Percentiles rank a stretch among this genome's conserved stretches.
These are phyloP conservation scores for Fusarium praegraminearum DNA, from an alignment of 2,329 filamentous ascomycete genomes.

Conservation along the genomic window DNA sequence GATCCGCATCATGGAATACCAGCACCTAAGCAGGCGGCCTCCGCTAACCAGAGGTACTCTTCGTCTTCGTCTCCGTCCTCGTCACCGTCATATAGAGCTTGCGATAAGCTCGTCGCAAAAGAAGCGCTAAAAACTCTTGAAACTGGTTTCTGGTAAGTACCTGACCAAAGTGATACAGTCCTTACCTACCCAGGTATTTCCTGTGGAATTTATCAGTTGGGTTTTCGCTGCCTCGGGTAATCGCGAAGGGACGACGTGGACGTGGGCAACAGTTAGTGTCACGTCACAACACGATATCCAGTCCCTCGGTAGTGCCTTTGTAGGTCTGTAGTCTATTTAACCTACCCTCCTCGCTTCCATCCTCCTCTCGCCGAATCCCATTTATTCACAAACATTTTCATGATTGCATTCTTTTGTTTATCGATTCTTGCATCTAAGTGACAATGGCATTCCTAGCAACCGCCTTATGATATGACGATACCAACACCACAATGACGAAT, in stretches of 20 bases:
- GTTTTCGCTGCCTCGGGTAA: conserved; percentile 31
- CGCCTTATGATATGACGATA: conserved; percentile 45
- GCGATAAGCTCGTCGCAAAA: conserved; percentile 23
- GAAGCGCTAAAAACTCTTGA: conserved; percentile 29
- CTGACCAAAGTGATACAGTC: conserved; percentile 4
- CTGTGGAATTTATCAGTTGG: conserved; percentile 11
- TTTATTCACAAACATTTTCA: background rate
- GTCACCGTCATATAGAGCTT: conserved; percentile 21
- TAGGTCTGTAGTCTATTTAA: conserved; percentile 10
- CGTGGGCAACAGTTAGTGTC: conserved; percentile 19
- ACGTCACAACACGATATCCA: conserved; percentile 34
- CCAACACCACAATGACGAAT: conserved; percentile 31
- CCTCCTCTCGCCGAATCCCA: conserved; percentile 2
- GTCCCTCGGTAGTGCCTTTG: background rate
- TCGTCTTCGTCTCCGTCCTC: background rate
- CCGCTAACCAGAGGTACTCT: background rate
- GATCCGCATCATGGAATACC: conserved; percentile 7
- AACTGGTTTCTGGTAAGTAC: conserved; percentile 24
- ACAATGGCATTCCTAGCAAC: conserved; percentile 30
- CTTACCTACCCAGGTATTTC: background rate
- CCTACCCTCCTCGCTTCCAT: conserved; percentile 8
- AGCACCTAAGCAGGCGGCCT: conserved; percentile 16
- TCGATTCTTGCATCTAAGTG: background rate
- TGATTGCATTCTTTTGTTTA: background rate
- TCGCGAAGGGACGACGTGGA: conserved; percentile 14